Evolutionary conservation across 2,329 filamentous ascomycete genomes (phyloP), one percentile per base, ranked within the genome.

Genomic region (Cercospora sp.): DNA sequence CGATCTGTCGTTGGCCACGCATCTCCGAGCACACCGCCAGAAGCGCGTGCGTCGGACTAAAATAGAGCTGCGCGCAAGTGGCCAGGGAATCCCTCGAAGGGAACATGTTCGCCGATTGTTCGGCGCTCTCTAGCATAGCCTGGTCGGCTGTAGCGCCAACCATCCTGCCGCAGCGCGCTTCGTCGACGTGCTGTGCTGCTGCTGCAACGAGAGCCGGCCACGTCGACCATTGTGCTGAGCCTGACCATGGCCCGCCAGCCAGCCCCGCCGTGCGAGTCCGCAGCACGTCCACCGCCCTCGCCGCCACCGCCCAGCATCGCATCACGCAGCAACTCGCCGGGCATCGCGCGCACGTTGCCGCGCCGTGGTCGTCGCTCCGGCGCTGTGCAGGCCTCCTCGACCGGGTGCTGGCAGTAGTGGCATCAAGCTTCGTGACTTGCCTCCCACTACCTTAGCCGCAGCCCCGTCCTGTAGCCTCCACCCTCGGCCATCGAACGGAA

Each of bases 401-500:
- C 51, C 51, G 34, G 34, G 34, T 40, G 34, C 34, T 40, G 34
- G 34, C 34, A 40, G 34, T 40, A 40, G 34, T 40, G 49, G 18
- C 49, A n/a, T 21, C 49, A 21, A 21, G 49, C 49, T 21, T 53
- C 49, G 49, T 53, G 49, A 53, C 49, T 24, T 40, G 34, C 34
- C 34, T 40, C 1, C 13, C 34, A 40, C 34, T 40, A 40, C 13
- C 34, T 40, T 40, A 40, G 34, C 34, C 34, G 34, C 34, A 37
- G 32, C 32, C 32, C 32, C 32, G 32, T 37, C 32, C 32, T 13
- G 32, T 37, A 40, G 37, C n/a, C 16, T 43, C 63, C 65, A 55
- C 61, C 65, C 61, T 64, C 66, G 66, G 66, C 55, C 57, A 40
- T 69, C 63, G 72, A 74, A 64, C 61, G 61, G 61, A 64, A 75